phyloP scores from a whole-genome alignment of 2,329 filamentous ascomycete genomes.

The Nothophaeocryptopus gaeumannii region DNA sequence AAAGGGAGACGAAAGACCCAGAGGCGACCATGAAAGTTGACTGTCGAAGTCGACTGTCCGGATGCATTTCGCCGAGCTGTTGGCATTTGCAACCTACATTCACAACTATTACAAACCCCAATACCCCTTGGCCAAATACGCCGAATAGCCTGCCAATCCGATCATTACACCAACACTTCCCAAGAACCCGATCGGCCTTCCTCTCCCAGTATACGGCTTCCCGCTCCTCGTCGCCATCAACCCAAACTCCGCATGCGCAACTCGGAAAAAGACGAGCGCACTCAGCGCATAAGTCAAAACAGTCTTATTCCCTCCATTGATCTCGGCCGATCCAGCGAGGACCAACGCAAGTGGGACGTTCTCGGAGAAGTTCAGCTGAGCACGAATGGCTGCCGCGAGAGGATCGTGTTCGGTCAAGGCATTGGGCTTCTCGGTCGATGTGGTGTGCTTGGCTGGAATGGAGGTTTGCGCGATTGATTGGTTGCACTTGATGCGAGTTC shows the following conservation, averaged over 20 bases:
- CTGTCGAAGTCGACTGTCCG: too few relatives aligned
- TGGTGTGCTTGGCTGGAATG: neutral
- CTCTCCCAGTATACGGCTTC: conserved; percentile 7
- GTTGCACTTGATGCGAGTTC: conserved; percentile 11
- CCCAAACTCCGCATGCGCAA: conserved; percentile 16
- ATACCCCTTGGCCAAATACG: conserved; percentile 11
- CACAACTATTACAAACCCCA: conserved; percentile 13
- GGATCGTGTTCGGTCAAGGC: conserved; percentile 2
- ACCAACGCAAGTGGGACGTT: conserved; percentile 19
- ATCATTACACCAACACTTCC: conserved; percentile 4
- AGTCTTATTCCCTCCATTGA: conserved; percentile 15
- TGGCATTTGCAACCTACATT: too few relatives aligned
- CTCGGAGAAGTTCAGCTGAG: conserved; percentile 19
- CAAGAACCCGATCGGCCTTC: conserved; percentile 17
- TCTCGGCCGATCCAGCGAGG: conserved; percentile 14
- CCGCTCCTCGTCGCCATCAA: conserved; percentile 1
- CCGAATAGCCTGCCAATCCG: conserved; percentile 14
- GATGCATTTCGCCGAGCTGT: too few relatives aligned
- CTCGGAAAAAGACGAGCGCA: conserved; percentile 7
- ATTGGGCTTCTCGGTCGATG: neutral
- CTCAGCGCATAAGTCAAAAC: conserved; percentile 8
- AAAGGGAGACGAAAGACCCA: too few relatives aligned
- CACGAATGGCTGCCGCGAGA: conserved; percentile 13
- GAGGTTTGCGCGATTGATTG: conserved; percentile 8
- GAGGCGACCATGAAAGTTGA: too few relatives aligned